These are phyloP conservation scores for Kodamaea fukazawae DNA, from an alignment of 805 yeast species.

Conservation along the genomic window DNA sequence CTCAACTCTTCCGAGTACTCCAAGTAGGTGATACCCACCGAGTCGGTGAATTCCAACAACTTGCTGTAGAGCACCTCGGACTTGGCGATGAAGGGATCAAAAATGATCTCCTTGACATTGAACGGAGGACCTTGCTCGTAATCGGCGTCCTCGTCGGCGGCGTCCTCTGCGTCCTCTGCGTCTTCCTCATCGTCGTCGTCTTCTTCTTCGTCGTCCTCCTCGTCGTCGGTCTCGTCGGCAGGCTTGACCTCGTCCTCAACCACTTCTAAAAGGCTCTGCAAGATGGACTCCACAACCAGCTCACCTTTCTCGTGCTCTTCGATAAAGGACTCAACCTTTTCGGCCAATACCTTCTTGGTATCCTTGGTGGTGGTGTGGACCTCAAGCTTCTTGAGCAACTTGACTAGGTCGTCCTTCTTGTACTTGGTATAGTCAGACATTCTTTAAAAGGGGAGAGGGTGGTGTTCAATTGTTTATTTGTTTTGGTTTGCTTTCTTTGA, in stretches of 20 bases:
- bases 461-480: conserved; percentile 3
- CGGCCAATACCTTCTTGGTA: conserved; percentile 41
- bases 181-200: conserved; percentile 19
- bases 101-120: conserved; percentile 34
- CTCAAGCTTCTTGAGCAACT: conserved; percentile 34
- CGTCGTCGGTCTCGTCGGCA: conserved; percentile 13
- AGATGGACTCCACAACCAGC: conserved; percentile 15
- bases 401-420: conserved; percentile 41
- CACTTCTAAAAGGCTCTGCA: conserved; percentile 18
- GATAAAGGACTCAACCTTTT: conserved; percentile 33
- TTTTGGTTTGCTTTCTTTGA: conserved; percentile 5
- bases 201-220: conserved; percentile 21
- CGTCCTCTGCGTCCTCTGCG: conserved; percentile 30
- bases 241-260: conserved; percentile 18
- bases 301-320: conserved; percentile 23
- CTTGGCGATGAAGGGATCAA: conserved; percentile 36
- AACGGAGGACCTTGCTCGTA: conserved; percentile 40
- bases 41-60: conserved; percentile 32
- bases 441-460: conserved; percentile 3
- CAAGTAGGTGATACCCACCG: conserved; percentile 32
- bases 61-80: conserved; percentile 25
- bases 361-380: conserved; percentile 35
- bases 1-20: conserved; percentile 38
- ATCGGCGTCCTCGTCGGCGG: conserved; percentile 35
- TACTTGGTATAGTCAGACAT: conserved; percentile 28